Evolutionary conservation across 768 basidiomycete genomes (phyloP).

Genomic region (Hydnum rufescens): DNA sequence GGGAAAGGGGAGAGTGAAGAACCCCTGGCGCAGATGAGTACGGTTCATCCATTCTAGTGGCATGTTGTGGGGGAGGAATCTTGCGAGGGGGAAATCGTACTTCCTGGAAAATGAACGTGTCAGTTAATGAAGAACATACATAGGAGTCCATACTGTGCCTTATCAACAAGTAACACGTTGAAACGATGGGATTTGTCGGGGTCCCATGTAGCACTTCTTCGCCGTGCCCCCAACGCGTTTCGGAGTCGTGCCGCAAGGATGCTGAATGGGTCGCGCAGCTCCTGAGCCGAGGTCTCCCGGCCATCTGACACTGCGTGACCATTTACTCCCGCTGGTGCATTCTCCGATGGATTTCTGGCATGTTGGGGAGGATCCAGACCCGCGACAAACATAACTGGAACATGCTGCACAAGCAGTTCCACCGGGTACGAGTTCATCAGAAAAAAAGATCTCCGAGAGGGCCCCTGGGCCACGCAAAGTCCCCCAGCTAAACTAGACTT

Average conservation of each 20-base stretch:
- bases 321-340: conserved; percentile 1
- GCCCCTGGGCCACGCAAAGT: too few species aligned
- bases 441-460: neutral
- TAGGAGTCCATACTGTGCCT: conserved; percentile 21
- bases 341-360: conserved; percentile 5
- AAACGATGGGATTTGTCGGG: conserved; percentile 27
- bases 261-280: conserved; percentile 34
- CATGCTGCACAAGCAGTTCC: conserved; percentile 74
- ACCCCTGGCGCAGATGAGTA: conserved; percentile 25
- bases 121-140: conserved; percentile 1
- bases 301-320: neutral
- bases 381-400: conserved; percentile 88
- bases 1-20: conserved; percentile 82
- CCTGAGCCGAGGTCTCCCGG: neutral
- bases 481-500: too few species aligned
- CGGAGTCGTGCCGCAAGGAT: conserved; percentile 41
- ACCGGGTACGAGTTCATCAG: conserved; percentile 83
- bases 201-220: conserved; percentile 16
- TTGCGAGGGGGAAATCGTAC: conserved; percentile 80
- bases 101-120: conserved; percentile 22
- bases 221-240: conserved; percentile 32
- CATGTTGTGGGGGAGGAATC: conserved; percentile 31
- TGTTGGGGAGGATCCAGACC: conserved; percentile 34
- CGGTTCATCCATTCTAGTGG: conserved; percentile 21
- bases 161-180: conserved; percentile 70